Evolutionary conservation across 2,329 filamentous ascomycete genomes (phyloP).

Genomic region (Calonectria ilicicola): DNA sequence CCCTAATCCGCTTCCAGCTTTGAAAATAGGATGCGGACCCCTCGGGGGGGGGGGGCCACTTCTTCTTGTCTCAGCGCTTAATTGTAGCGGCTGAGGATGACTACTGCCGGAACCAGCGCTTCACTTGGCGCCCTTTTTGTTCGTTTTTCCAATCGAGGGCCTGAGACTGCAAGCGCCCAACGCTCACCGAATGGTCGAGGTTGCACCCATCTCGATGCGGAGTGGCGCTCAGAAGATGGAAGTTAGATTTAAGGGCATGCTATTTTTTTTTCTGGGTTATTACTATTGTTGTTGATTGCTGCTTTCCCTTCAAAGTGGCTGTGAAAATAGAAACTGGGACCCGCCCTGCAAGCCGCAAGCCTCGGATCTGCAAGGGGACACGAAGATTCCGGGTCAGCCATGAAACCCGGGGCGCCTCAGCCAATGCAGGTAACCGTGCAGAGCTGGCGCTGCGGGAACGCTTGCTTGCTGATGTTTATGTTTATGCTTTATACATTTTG

Average conservation of each 20-base stretch:
- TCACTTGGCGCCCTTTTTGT: neutral
- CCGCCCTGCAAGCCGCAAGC: neutral
- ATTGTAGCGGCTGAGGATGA: neutral
- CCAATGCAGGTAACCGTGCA: conserved; percentile 21
- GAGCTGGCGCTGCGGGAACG: neutral
- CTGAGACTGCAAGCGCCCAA: conserved; percentile 3
- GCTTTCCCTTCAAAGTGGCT: neutral
- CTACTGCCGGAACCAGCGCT: neutral
- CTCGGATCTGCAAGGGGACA: conserved; percentile 23
- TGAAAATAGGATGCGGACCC: neutral
- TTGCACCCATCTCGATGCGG: neutral
- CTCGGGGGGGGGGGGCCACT: neutral
- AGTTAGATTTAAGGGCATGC: neutral
- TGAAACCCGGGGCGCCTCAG: conserved; percentile 39
- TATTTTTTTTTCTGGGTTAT: too few relatives aligned
- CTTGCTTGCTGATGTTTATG: neutral
- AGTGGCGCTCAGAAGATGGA: neutral
- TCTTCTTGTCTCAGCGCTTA: conserved; percentile 4
- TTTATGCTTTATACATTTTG: conserved; percentile 9
- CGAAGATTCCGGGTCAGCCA: conserved; percentile 21
- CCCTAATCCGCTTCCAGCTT: neutral
- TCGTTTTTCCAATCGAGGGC: neutral
- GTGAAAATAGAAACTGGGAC: conserved; percentile 17
- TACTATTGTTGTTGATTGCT: neutral
- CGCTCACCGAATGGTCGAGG: neutral